Conservation (phyloP, 2,329 filamentous ascomycete species). For the Arthrobotrys iridis region DNA sequence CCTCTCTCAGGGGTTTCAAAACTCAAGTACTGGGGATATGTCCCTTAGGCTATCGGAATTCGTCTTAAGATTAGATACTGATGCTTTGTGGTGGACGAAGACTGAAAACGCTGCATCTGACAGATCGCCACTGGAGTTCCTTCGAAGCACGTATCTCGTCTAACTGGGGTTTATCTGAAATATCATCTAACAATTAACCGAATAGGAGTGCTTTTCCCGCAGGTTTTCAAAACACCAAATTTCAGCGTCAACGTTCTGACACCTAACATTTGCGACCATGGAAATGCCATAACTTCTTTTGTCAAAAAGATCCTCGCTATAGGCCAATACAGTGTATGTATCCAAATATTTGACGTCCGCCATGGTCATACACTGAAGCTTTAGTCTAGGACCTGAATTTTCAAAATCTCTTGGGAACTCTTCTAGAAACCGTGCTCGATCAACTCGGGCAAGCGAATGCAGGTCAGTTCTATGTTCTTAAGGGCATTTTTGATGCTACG, state of each 20-base stretch:
- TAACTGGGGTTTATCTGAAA: background rate
- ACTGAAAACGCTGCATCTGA: background rate
- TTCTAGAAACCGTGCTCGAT: conserved; percentile 28
- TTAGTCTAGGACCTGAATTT: conserved; percentile 5
- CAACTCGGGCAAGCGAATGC: conserved; percentile 38
- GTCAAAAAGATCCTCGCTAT: conserved; percentile 21
- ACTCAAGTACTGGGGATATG: conserved; percentile 54
- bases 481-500: conserved; percentile 34
- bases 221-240: conserved; percentile 39
- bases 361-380: background rate
- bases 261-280: conserved; percentile 33
- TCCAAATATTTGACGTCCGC: background rate
- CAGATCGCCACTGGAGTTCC: conserved; percentile 26
- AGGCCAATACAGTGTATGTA: conserved; percentile 7
- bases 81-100: conserved; percentile 41
- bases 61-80: conserved; percentile 21
- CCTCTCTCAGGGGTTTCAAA: conserved; percentile 55
- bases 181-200: background rate
- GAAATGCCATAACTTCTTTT: conserved; percentile 33
- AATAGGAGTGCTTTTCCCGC: conserved; percentile 27
- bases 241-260: conserved; percentile 44
- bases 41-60: conserved; percentile 42
- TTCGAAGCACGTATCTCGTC: conserved; percentile 14
- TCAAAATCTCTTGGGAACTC: conserved; percentile 12
- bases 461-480: conserved; percentile 36